Base-by-base conservation (phyloP, 2,329 filamentous ascomycete genomes). In the Paecilomyces sp. region DNA sequence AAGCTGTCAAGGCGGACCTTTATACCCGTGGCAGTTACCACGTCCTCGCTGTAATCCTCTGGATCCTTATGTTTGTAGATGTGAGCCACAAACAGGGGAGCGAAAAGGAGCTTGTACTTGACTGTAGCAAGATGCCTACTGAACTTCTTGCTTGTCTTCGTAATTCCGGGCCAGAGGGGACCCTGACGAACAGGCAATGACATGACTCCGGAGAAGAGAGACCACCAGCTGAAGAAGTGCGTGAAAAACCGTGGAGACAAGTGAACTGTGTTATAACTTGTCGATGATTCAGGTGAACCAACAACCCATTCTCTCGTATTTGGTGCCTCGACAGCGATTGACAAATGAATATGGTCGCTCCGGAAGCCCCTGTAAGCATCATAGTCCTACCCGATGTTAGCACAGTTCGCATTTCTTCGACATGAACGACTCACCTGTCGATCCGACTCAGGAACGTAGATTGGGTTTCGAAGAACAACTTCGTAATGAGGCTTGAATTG, bases 111-210 rank as follows among this genome's bases (percentile, higher is more conserved):
- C 63, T 93, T 97, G 78, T 97, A 97, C 79, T 99, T 99, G 80
- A 99, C 92, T 8, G 95, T 99, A n/a, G 92, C 93, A 62, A 99
- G 80, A 75, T 99, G 95, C 56, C 94, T 86, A 13, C 93, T 93
- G 72, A 99, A 99, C 73, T 99, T 99, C 78, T 99, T 99, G 80
- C 91, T 97, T 54, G 91, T 94, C 80, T 96, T 97, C 67, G 97
- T 94, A 25, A 92, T 84, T 0, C 91, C 92, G 5, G 92, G 93
- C 87, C 92, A 99, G 2, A 99, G 82, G 54, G 85, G 83, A 15
- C 94, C 94, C 77, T 99, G 95, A 0, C 94, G 90, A 60, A 99
- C 89, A 11, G 94, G 95, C 30, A 99, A 81, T 11, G 93, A 95
- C 87, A 97, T 92, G 8, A 93, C 89, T 1, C 93, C 92, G 8